These are phyloP conservation scores for Podospora comata DNA, from an alignment of 495 filamentous ascomycete species.

Conservation along the genomic window DNA sequence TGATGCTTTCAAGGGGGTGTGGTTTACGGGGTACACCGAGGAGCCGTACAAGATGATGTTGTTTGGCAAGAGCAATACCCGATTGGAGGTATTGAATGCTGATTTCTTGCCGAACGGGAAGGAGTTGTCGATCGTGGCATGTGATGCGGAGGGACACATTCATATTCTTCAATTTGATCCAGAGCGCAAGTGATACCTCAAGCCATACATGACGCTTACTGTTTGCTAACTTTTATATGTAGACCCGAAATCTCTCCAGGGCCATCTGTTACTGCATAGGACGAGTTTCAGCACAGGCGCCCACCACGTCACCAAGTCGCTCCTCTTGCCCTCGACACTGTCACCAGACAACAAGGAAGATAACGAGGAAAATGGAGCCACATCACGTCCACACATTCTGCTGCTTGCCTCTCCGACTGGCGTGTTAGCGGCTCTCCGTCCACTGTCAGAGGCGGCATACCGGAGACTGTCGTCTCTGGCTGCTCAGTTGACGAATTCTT, in stretches of 20 bases:
- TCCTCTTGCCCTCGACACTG: slow-evolving; percentile 62
- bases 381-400: slow-evolving; percentile 54
- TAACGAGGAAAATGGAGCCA: slow-evolving; percentile 16
- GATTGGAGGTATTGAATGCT: slow-evolving; percentile 73
- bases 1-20: slow-evolving; percentile 88
- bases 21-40: slow-evolving; percentile 92
- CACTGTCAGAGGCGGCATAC: slow-evolving; percentile 76
- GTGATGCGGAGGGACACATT: slow-evolving; percentile 80
- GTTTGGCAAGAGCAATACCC: slow-evolving; percentile 78
- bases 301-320: slow-evolving; percentile 68
- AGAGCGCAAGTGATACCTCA: slow-evolving; percentile 55
- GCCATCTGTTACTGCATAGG: slow-evolving; percentile 78
- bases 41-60: slow-evolving; percentile 93
- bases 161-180: slow-evolving; percentile 93
- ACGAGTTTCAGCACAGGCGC: slow-evolving; percentile 80
- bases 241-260: slow-evolving; percentile 93
- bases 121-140: slow-evolving; percentile 75
- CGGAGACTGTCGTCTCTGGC: slow-evolving; percentile 79
- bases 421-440: slow-evolving; percentile 68
- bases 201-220: neutral
- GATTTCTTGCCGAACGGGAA: slow-evolving; percentile 87
- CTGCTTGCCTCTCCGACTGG: slow-evolving; percentile 73
- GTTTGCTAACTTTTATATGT: slow-evolving; percentile 25
- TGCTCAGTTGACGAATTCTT: slow-evolving; percentile 68
- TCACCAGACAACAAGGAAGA: slow-evolving; percentile 29